Percentiles rank a stretch among this genome's conserved stretches.
These are phyloP conservation scores for Yarrowia bubula DNA, from an alignment of 805 yeast species.

Conservation along the genomic window DNA sequence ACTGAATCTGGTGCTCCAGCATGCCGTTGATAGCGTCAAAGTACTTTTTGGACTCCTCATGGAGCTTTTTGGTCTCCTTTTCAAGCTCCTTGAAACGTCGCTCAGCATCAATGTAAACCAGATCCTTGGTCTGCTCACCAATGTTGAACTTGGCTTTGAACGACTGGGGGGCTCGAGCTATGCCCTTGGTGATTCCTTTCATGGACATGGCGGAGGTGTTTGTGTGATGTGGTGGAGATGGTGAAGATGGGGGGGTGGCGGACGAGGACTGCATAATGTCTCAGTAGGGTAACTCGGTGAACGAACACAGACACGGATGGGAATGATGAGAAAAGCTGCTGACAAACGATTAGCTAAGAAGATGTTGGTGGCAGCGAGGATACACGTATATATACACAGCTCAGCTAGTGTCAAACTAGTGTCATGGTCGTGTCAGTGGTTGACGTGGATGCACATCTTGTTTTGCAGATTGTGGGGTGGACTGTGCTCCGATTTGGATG, in stretches of 20 bases:
- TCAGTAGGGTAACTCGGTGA: slow-evolving; percentile 5
- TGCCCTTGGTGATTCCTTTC: slow-evolving; percentile 79
- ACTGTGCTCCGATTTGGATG: too few relatives aligned
- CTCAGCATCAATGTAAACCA: slow-evolving; percentile 94
- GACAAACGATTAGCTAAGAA: neutral
- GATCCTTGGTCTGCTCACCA: slow-evolving; percentile 62
- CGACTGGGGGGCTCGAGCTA: slow-evolving; percentile 85
- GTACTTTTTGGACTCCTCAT: slow-evolving; percentile 87
- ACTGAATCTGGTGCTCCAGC: slow-evolving; percentile 90
- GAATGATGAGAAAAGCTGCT: neutral
- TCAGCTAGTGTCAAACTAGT: neutral
- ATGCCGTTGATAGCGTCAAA: slow-evolving; percentile 89
- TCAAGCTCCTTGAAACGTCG: slow-evolving; percentile 93
- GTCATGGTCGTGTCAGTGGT: too few relatives aligned
- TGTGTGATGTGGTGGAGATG: neutral
- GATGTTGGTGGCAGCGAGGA: too few relatives aligned
- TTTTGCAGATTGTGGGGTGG: too few relatives aligned
- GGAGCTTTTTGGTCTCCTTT: slow-evolving; percentile 79
- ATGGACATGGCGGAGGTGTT: slow-evolving; percentile 59
- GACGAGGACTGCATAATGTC: neutral
- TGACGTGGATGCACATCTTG: too few relatives aligned
- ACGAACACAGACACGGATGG: neutral
- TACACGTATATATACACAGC: neutral
- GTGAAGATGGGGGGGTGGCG: neutral
- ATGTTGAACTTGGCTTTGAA: slow-evolving; percentile 88